Evolutionary conservation across 2,329 filamentous ascomycete genomes (phyloP).

Genomic region (Trichoderma semiorbis): DNA sequence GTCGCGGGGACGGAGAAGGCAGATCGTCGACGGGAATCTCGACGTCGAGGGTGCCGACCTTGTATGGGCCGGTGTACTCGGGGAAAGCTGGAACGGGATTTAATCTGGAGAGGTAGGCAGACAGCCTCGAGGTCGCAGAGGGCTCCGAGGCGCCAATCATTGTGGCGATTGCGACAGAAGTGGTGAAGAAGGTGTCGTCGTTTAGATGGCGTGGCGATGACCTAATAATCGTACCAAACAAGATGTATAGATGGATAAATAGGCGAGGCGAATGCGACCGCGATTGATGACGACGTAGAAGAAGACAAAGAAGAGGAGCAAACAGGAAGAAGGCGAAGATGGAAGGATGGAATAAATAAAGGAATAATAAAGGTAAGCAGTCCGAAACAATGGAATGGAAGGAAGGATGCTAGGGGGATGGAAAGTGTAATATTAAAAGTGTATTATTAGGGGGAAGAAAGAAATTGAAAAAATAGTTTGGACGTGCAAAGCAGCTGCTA

Average conservation of each 20-base stretch:
- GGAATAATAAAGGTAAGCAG: background rate
- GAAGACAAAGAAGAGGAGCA: background rate
- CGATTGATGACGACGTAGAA: background rate
- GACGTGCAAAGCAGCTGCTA: background rate
- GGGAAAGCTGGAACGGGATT: conserved; percentile 71
- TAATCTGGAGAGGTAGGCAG: conserved; percentile 50
- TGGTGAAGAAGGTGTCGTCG: background rate
- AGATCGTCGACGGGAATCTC: conserved; percentile 69
- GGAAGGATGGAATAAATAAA: background rate
- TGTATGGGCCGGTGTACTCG: conserved; percentile 71
- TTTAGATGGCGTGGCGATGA: background rate
- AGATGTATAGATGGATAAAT: background rate
- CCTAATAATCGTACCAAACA: background rate
- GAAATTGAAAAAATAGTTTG: background rate
- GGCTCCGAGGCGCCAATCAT: conserved; percentile 19
- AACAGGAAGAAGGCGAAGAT: background rate
- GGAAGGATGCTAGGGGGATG: background rate
- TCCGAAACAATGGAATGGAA: background rate
- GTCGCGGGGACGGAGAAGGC: conserved; percentile 50
- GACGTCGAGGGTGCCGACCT: conserved; percentile 75
- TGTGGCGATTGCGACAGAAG: background rate
- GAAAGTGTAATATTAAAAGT: background rate
- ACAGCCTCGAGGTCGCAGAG: conserved; percentile 37
- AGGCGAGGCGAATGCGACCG: background rate
- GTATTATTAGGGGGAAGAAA: background rate